These are phyloP conservation scores for Termitomyces sp. DNA, from an alignment of 768 basidiomycete genomes.

Conservation along the genomic window DNA sequence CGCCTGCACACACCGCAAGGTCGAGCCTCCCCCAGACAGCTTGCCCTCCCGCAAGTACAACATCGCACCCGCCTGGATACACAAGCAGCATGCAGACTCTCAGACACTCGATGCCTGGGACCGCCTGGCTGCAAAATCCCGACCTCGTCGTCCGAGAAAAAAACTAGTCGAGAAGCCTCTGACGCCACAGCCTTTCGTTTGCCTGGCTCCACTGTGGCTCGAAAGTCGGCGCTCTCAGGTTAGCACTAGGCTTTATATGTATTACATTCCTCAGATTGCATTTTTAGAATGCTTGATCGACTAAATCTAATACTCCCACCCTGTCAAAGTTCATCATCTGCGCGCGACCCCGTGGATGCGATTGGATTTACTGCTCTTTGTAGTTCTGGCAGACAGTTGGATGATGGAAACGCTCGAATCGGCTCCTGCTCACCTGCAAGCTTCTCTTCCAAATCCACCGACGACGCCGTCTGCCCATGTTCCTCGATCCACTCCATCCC, in stretches of 20 bases:
- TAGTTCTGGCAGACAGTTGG: constrained; percentile 13
- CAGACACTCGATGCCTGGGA: constrained; percentile 1
- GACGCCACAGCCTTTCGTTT: background rate
- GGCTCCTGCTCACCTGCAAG: constrained; percentile 31
- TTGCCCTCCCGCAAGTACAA: constrained; percentile 8
- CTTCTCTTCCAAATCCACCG: constrained; percentile 80
- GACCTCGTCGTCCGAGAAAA: background rate
- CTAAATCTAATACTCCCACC: background rate
- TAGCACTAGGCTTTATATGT: background rate
- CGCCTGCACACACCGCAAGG: constrained; percentile 2
- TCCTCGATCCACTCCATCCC: constrained; percentile 74
- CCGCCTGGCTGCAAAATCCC: constrained; percentile 1
- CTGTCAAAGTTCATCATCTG: constrained; percentile 6
- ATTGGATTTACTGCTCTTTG: constrained; percentile 22
- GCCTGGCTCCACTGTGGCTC: constrained; percentile 6
- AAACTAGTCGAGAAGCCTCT: background rate
- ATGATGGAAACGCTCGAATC: background rate
- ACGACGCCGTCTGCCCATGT: constrained; percentile 52
- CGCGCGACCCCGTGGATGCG: constrained; percentile 15
- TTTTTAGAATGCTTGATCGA: background rate
- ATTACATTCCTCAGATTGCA: background rate
- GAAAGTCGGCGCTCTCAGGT: background rate
- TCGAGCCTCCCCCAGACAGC: constrained; percentile 4
- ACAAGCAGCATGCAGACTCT: constrained; percentile 7
- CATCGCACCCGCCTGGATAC: constrained; percentile 15